Conservation (phyloP, 306 rosid species). For the Quillaja saponaria region DNA sequence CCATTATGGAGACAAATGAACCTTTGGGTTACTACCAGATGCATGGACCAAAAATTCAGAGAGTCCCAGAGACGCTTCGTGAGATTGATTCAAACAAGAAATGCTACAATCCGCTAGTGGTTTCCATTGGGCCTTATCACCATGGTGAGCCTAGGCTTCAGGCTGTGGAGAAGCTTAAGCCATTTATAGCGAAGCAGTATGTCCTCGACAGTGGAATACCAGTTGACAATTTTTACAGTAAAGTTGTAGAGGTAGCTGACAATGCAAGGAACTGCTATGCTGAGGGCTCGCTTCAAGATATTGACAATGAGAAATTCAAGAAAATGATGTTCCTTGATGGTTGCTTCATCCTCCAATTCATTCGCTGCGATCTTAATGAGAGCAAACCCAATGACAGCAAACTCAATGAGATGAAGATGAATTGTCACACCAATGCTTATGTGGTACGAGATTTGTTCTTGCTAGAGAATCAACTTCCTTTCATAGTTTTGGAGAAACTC, state of each 20-base stretch:
- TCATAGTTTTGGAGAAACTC: neutral
- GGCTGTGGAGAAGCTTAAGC: neutral
- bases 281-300: neutral
- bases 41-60: slow-evolving; percentile 1
- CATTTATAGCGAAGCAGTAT: neutral
- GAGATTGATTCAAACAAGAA: neutral
- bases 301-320: neutral
- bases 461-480: slow-evolving; percentile 24
- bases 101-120: neutral
- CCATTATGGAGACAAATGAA: neutral
- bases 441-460: too few species aligned
- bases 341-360: too few species aligned
- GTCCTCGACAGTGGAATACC: neutral
- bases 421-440: too few species aligned
- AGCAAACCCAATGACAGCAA: too few species aligned
- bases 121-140: slow-evolving; percentile 5
- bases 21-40: too few species aligned
- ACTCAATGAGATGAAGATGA: too few species aligned
- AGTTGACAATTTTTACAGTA: neutral
- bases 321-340: slow-evolving; percentile 10
- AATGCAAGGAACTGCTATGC: neutral
- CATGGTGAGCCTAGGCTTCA: neutral
- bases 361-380: too few species aligned
- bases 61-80: neutral
- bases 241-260: neutral